A percentile compares a stretch with the other conserved stretches of the same genome.
phyloP scores from a whole-genome alignment of 345 rosid species.

The Salix suchowensis region DNA sequence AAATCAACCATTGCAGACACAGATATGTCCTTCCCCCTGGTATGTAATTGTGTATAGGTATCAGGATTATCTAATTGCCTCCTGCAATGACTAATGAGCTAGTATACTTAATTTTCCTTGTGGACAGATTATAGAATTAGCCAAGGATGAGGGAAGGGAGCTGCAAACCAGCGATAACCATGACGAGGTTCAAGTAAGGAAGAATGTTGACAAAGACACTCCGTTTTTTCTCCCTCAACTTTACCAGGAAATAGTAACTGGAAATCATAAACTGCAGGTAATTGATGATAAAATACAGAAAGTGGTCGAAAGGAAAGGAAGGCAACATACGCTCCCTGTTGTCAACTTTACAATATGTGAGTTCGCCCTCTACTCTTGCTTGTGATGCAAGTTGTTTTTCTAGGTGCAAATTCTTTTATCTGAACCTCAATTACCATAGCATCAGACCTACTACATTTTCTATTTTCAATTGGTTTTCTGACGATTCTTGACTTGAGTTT shows the following conservation, averaged over 20 bases:
- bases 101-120: background rate
- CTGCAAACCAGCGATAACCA: conserved; percentile 24
- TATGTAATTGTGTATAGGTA: conserved; percentile 16
- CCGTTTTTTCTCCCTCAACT: background rate
- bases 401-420: background rate
- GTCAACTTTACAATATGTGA: conserved; percentile 86
- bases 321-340: conserved; percentile 89
- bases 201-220: background rate
- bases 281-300: conserved; percentile 57
- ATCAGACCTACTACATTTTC: background rate
- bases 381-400: background rate
- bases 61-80: background rate
- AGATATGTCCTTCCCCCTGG: conserved; percentile 54
- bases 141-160: conserved; percentile 33
- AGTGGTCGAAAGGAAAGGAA: conserved; percentile 78
- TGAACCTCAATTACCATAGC: background rate
- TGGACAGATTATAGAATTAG: conserved; percentile 55
- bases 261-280: conserved; percentile 35
- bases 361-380: conserved; percentile 13
- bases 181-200: conserved; percentile 49
- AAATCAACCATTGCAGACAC: conserved; percentile 34
- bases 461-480: background rate
- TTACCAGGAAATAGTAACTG: conserved; percentile 8
- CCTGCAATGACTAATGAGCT: conserved; percentile 17
- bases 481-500: background rate